These are phyloP conservation scores for Leptographium radiaticola DNA, from an alignment of 2,329 filamentous ascomycete genomes.

Conservation along the genomic window DNA sequence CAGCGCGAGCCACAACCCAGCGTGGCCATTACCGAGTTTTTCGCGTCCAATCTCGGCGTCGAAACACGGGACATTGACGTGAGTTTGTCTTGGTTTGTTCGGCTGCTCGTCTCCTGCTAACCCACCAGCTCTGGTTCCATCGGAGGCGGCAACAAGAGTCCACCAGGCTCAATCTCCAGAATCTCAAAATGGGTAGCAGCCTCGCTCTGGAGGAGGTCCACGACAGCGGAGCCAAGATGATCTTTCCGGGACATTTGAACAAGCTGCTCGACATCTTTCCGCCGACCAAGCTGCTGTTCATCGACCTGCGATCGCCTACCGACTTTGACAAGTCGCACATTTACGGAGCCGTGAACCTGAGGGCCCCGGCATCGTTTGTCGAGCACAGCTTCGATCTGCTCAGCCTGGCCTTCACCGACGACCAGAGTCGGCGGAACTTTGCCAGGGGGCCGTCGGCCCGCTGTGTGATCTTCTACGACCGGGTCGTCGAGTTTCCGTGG, in stretches of 20 bases:
- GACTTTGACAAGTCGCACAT: slow-evolving; percentile 40
- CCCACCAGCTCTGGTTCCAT: slow-evolving; percentile 33
- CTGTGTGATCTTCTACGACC: slow-evolving; percentile 40
- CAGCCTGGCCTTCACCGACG: slow-evolving; percentile 34
- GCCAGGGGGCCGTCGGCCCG: slow-evolving; percentile 31
- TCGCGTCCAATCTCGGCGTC: slow-evolving; percentile 40
- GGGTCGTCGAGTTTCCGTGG: slow-evolving; percentile 33
- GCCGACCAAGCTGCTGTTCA: slow-evolving; percentile 29
- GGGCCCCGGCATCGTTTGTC: slow-evolving; percentile 35
- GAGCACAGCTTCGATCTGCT: slow-evolving; percentile 35
- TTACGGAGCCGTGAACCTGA: slow-evolving; percentile 36
- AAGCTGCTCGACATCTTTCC: slow-evolving; percentile 36
- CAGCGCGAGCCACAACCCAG: slow-evolving; percentile 32
- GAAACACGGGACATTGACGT: slow-evolving; percentile 34
- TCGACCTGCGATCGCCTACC: slow-evolving; percentile 33
- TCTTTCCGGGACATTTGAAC: slow-evolving; percentile 37
- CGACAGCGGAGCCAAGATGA: slow-evolving; percentile 26
- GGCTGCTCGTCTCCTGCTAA: background rate
- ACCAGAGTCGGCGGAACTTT: slow-evolving; percentile 32
- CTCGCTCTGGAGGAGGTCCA: slow-evolving; percentile 11
- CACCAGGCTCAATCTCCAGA: slow-evolving; percentile 30
- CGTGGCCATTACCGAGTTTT: slow-evolving; percentile 35
- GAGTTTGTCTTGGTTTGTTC: background rate
- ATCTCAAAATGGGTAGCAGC: slow-evolving; percentile 26
- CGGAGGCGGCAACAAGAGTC: slow-evolving; percentile 36